A percentile compares a stretch with the other conserved stretches of the same genome.
These are phyloP conservation scores for Mycena filopes DNA, from an alignment of 768 basidiomycete species.

Conservation along the genomic window DNA sequence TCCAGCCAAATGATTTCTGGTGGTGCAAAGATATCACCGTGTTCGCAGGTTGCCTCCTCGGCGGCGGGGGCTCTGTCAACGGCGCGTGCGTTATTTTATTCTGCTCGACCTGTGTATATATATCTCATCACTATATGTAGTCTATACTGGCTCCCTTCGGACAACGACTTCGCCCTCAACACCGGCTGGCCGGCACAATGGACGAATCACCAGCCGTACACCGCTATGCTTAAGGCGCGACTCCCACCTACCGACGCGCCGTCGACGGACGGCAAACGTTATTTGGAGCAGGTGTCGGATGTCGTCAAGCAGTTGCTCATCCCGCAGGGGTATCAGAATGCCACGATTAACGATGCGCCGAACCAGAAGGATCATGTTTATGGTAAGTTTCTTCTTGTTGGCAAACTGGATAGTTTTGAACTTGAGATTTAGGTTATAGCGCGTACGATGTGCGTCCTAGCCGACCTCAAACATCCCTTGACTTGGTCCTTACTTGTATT, in stretches of 20 bases:
- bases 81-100: constrained; percentile 58
- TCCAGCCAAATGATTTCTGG: constrained; percentile 65
- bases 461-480: too few species aligned
- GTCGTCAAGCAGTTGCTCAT: constrained; percentile 46
- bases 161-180: constrained; percentile 46
- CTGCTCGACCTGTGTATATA: background rate
- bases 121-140: constrained; percentile 17
- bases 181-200: constrained; percentile 54
- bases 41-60: constrained; percentile 72
- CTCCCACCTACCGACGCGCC: constrained; percentile 53
- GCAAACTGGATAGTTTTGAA: background rate
- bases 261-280: constrained; percentile 53
- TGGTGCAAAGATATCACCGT: constrained; percentile 76
- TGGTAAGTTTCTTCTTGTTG: constrained; percentile 13
- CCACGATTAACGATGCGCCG: constrained; percentile 51
- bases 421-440: constrained; percentile 15
- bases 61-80: constrained; percentile 72
- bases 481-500: too few species aligned
- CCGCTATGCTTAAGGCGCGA: constrained; percentile 43
- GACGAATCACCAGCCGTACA: constrained; percentile 48
- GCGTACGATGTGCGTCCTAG: constrained; percentile 31
- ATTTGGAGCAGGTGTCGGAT: constrained; percentile 48
- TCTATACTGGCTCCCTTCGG: constrained; percentile 33
- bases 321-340: constrained; percentile 46
- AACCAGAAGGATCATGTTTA: constrained; percentile 51